Conservation (phyloP, 2,329 filamentous ascomycete genomes). For the Metarhizium robertsii region DNA sequence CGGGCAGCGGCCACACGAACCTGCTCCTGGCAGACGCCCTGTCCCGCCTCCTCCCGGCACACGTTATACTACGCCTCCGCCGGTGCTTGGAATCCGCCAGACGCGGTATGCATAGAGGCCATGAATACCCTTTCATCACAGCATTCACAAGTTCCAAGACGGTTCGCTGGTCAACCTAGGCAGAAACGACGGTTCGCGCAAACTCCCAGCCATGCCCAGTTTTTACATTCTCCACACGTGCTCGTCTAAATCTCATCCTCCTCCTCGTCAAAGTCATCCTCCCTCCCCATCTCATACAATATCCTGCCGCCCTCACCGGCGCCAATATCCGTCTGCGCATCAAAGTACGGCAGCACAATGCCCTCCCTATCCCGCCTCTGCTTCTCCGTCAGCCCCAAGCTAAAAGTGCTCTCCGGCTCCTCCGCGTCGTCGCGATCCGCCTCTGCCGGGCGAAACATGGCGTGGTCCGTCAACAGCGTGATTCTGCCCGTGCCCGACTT, state of each 20-base stretch:
- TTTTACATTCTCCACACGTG: no score
- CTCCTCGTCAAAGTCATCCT: conserved; percentile 95
- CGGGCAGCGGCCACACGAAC: no score
- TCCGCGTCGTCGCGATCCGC: conserved; percentile 25
- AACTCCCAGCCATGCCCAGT: no score
- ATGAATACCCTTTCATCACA: no score
- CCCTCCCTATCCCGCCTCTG: conserved; percentile 79
- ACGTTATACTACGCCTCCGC: no score
- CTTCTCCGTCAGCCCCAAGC: conserved; percentile 79
- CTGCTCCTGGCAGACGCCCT: no score
- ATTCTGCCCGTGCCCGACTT: conserved; percentile 24
- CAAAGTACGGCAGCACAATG: conserved; percentile 90
- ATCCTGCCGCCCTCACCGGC: conserved; percentile 85
- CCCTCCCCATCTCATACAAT: conserved; percentile 89
- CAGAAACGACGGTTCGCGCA: no score
- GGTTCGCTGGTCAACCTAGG: no score
- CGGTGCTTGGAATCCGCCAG: no score
- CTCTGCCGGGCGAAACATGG: conserved; percentile 47
- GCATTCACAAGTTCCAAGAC: no score
- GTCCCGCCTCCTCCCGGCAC: no score
- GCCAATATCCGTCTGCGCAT: conserved; percentile 76
- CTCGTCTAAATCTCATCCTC: conserved; percentile 71
- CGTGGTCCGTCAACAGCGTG: conserved; percentile 67
- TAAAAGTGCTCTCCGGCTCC: conserved; percentile 69
- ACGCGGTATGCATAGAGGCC: no score